Conservation (phyloP, 108 stramenopile genomes). For the Cyclotella kingstonii region DNA sequence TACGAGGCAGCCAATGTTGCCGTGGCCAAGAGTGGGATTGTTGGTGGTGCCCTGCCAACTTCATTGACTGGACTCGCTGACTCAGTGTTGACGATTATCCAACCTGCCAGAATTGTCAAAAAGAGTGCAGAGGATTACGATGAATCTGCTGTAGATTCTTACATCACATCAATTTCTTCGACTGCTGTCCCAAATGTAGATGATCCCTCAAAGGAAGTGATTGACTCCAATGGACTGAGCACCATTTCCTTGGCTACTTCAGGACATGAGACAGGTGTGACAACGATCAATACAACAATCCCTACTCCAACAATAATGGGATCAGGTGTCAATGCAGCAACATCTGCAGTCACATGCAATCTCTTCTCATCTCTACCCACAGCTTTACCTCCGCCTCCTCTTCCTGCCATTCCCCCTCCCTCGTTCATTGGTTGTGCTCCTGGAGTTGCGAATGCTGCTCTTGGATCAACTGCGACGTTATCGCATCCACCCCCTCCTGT, state of each 20-base stretch:
- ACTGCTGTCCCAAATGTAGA: slow-evolving; percentile 8
- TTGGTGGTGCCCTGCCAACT: no score
- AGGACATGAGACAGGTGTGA: no score
- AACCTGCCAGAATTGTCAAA: slow-evolving; percentile 35
- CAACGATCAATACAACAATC: no score
- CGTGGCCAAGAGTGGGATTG: not conserved
- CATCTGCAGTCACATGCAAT: slow-evolving; percentile 8
- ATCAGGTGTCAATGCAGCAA: no score
- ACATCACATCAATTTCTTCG: slow-evolving; percentile 8
- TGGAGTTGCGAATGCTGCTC: not conserved
- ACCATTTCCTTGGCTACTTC: slow-evolving; percentile 13
- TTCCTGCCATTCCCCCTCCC: slow-evolving; percentile 33
- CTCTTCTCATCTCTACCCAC: slow-evolving; percentile 23
- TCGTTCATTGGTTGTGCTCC: not conserved
- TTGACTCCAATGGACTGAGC: not conserved
- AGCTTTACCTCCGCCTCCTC: slow-evolving; percentile 22
- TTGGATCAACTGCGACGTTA: not conserved
- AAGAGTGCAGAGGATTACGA: slow-evolving; percentile 8
- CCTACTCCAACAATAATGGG: slow-evolving; percentile 4
- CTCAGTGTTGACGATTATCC: slow-evolving; percentile 38
- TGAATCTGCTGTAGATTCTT: not conserved
- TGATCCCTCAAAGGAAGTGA: not conserved
- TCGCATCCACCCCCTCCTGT: slow-evolving; percentile 45
- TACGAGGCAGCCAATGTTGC: slow-evolving; percentile 6
- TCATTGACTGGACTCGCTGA: no score